Evolutionary conservation across 306 rosid species (phyloP).

Genomic region (Vachellia collinsii): DNA sequence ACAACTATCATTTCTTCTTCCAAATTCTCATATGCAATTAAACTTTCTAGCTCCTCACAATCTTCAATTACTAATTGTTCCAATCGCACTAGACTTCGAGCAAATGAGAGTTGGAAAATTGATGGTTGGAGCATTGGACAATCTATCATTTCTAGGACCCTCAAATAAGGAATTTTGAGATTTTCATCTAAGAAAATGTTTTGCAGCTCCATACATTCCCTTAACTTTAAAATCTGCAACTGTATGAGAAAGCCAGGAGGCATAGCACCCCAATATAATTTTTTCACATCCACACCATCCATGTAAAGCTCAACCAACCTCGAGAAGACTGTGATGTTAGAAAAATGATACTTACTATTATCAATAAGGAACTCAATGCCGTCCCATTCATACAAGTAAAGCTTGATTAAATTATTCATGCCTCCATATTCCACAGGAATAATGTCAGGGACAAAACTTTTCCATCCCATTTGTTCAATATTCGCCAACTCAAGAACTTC

Average conservation of each 20-base stretch:
- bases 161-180: background rate
- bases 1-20: background rate
- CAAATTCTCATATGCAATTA: background rate
- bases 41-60: background rate
- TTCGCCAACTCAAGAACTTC: slow-evolving; percentile 7
- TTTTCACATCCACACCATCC: background rate
- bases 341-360: background rate
- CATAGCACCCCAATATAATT: background rate
- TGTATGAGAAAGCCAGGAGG: background rate
- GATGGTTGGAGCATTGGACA: background rate
- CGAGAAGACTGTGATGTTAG: background rate
- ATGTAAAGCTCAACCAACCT: background rate
- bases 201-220: background rate
- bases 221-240: background rate
- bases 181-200: background rate
- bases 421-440: slow-evolving; percentile 4
- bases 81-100: background rate
- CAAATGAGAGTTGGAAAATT: background rate
- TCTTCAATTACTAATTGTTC: background rate
- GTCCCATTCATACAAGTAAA: background rate
- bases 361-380: background rate
- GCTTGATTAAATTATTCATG: background rate
- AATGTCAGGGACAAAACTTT: slow-evolving; percentile 27
- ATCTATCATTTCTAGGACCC: background rate
- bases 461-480: background rate